Evolutionary conservation across 1,284 basidiomycete genomes (phyloP).

Genomic region (Apiotrichum laibachii): DNA sequence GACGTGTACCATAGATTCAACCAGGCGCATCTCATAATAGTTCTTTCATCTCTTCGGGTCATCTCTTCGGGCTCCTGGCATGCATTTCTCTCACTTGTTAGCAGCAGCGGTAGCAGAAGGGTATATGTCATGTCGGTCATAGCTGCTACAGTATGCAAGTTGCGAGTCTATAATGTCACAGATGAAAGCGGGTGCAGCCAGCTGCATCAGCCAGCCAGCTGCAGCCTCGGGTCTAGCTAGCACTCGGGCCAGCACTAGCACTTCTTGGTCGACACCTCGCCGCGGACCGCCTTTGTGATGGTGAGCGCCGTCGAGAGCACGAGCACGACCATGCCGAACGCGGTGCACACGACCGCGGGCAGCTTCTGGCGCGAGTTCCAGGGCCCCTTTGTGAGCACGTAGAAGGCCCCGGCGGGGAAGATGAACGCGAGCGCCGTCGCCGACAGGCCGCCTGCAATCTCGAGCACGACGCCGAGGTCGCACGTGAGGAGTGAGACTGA

Average conservation of each 20-base stretch:
- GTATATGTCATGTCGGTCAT: not conserved
- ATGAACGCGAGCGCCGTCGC: constrained; percentile 94
- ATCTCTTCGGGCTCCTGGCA: too few species aligned
- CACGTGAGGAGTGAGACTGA: constrained; percentile 80
- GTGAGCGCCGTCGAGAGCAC: constrained; percentile 70
- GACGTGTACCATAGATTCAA: not conserved
- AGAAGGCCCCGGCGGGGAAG: constrained; percentile 83
- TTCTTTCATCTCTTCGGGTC: not conserved
- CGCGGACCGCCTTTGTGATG: constrained; percentile 69
- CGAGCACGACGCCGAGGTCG: constrained; percentile 94
- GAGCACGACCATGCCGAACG: constrained; percentile 78
- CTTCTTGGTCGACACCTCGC: constrained; percentile 56
- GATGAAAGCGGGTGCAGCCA: constrained; percentile 2
- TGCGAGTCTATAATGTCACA: not conserved
- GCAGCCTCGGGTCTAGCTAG: too few species aligned
- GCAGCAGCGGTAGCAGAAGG: too few species aligned
- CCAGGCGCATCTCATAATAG: not conserved
- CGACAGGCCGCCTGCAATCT: constrained; percentile 92
- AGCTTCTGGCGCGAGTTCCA: constrained; percentile 70
- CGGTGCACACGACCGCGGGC: constrained; percentile 67
- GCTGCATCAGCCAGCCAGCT: too few species aligned
- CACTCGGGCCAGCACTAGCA: constrained; percentile 17
- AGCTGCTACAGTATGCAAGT: constrained; percentile 2
- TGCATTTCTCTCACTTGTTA: too few species aligned
- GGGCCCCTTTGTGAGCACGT: constrained; percentile 63